A percentile compares a stretch with the other conserved stretches of the same genome.
phyloP scores from a whole-genome alignment of 768 basidiomycete genomes.

The Suillus ampliporus region DNA sequence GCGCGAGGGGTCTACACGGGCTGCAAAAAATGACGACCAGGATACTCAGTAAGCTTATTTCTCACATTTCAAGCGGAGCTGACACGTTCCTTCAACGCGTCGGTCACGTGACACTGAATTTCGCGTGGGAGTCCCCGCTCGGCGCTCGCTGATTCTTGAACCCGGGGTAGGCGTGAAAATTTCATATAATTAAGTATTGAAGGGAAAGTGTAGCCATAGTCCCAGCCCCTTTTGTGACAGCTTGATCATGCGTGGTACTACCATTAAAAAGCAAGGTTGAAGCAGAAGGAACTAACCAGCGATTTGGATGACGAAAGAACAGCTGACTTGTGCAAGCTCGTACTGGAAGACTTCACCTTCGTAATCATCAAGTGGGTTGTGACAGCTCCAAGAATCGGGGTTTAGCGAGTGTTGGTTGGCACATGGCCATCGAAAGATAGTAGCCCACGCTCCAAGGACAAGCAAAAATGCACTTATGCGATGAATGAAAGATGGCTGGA shows the following conservation, averaged over 20 bases:
- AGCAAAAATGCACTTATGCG: background rate
- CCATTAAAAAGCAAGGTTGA: background rate
- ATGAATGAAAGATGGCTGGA: background rate
- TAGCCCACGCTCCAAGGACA: background rate
- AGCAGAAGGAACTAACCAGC: background rate
- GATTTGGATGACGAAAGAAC: background rate
- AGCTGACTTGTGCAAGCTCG: too few relatives aligned
- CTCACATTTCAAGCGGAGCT: constrained; percentile 49
- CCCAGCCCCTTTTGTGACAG: background rate
- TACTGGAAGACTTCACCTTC: too few relatives aligned
- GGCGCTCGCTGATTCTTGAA: too few relatives aligned
- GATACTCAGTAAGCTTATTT: constrained; percentile 28
- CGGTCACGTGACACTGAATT: constrained; percentile 42
- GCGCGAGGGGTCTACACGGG: constrained; percentile 29
- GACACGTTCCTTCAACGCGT: constrained; percentile 47
- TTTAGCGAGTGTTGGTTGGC: too few relatives aligned
- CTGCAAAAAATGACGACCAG: constrained; percentile 21
- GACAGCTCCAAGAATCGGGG: too few relatives aligned
- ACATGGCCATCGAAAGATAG: too few relatives aligned
- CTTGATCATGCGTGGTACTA: background rate
- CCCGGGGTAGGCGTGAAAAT: background rate
- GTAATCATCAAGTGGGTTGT: too few relatives aligned
- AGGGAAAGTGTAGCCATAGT: background rate
- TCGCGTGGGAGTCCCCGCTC: background rate
- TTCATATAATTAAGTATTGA: background rate